These are phyloP conservation scores for Hirsutella rhossiliensis DNA, from an alignment of 2,329 filamentous ascomycete genomes.

Conservation along the genomic window DNA sequence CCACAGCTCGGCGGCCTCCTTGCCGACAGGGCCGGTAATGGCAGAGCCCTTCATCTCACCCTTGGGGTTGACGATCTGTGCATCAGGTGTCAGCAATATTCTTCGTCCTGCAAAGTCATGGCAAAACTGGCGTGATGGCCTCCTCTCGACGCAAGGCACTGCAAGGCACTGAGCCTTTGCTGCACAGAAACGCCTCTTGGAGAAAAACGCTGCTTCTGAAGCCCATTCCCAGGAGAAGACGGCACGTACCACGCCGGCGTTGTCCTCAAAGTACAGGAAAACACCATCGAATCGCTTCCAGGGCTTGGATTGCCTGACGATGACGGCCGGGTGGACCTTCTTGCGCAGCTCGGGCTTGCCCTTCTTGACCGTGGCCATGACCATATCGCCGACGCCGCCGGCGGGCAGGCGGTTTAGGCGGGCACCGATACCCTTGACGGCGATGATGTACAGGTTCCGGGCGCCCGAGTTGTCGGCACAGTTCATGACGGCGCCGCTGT, in stretches of 20 bases:
- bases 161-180: no score
- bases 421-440: constrained; percentile 96
- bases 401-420: constrained; percentile 95
- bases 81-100: constrained; percentile 20
- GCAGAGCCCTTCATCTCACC: constrained; percentile 99
- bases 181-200: no score
- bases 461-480: constrained; percentile 99
- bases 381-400: constrained; percentile 98
- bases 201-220: no score
- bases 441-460: constrained; percentile 99
- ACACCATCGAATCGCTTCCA: constrained; percentile 98
- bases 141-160: no score
- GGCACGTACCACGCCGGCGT: constrained; percentile 86
- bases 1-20: constrained; percentile 99
- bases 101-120: no score
- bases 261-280: constrained; percentile 99
- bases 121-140: no score
- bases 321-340: constrained; percentile 99
- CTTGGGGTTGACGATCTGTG: constrained; percentile 98
- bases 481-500: constrained; percentile 98
- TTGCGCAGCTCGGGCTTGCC: constrained; percentile 99
- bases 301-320: constrained; percentile 97
- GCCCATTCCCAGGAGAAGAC: background rate
- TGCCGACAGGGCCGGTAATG: constrained; percentile 97
- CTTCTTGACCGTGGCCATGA: constrained; percentile 99